Evolutionary conservation across 192 early-diverging fungal species (phyloP).

Genomic region (Dissophora ornata): DNA sequence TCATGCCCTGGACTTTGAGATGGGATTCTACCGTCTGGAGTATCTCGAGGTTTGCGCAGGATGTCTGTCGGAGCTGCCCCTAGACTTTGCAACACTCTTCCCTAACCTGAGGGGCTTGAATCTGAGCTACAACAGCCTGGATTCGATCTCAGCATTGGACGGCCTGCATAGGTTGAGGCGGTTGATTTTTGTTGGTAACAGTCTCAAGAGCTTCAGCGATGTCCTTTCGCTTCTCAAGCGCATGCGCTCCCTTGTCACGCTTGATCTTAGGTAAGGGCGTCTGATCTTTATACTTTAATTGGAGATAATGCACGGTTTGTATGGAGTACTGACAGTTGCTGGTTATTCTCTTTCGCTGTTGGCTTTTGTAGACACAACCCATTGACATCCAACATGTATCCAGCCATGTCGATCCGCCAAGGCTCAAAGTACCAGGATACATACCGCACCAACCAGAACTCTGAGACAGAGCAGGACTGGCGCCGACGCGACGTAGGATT

Average conservation of each 20-base stretch:
- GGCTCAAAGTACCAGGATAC: conserved; percentile 53
- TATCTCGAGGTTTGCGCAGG: conserved; percentile 60
- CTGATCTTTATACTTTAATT: neutral
- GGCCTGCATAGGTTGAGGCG: conserved; percentile 51
- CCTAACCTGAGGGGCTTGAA: conserved; percentile 57
- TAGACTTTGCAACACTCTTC: conserved; percentile 49
- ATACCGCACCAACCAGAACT: conserved; percentile 44
- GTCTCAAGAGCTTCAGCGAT: conserved; percentile 49
- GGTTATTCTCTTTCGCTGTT: neutral
- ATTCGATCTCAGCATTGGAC: conserved; percentile 49
- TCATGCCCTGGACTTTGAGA: conserved; percentile 45
- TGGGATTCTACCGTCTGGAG: conserved; percentile 57
- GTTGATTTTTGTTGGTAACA: conserved; percentile 59
- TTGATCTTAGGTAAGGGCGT: conserved; percentile 27
- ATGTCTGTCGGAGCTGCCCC: conserved; percentile 54
- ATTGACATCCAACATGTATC: conserved; percentile 52
- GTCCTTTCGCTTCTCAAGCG: conserved; percentile 37
- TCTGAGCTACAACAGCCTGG: conserved; percentile 56
- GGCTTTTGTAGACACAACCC: conserved; percentile 27
- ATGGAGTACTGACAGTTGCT: no score
- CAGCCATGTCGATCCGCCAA: conserved; percentile 51
- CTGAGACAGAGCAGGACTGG: conserved; percentile 45
- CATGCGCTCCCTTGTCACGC: conserved; percentile 48
- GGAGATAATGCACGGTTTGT: no score
- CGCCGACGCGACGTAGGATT: conserved; percentile 46